These are phyloP conservation scores for Botrytis tulipae DNA, from an alignment of 2,329 filamentous ascomycete species.

Conservation along the genomic window DNA sequence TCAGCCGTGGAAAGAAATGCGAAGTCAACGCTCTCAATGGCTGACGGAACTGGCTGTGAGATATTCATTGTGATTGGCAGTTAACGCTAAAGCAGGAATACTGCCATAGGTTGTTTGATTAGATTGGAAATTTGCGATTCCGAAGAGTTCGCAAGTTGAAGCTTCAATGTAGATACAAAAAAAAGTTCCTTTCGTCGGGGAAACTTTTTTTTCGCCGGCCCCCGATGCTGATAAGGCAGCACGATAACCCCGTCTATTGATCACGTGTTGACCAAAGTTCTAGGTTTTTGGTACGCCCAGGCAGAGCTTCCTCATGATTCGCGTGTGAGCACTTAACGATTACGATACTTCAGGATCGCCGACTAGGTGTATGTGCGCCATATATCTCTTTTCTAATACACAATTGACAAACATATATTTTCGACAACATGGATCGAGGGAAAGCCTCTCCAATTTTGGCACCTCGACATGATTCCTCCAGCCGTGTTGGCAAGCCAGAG, in stretches of 20 bases:
- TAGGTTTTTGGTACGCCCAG: not conserved
- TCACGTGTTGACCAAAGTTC: not conserved
- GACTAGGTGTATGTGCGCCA: not conserved
- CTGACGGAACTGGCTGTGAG: conserved; percentile 78
- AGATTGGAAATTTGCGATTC: conserved; percentile 4
- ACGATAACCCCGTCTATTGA: not conserved
- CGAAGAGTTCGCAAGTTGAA: conserved; percentile 10
- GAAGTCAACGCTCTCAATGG: conserved; percentile 86
- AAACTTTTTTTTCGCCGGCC: conserved; percentile 20
- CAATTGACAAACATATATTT: not conserved
- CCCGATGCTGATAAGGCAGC: conserved; percentile 16
- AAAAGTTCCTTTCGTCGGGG: conserved; percentile 18
- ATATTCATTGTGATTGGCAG: conserved; percentile 57
- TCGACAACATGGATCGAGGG: conserved; percentile 49
- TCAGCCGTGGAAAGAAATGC: conserved; percentile 78
- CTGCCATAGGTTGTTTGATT: conserved; percentile 19
- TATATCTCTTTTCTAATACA: not conserved
- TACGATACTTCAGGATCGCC: not conserved
- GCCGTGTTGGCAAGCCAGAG: conserved; percentile 55
- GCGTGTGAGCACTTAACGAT: not conserved
- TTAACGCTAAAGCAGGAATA: conserved; percentile 20
- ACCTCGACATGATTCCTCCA: conserved; percentile 54
- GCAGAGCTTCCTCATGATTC: not conserved
- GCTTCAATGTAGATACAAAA: conserved; percentile 15
- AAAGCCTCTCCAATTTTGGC: conserved; percentile 52